Conservation (phyloP, 2,329 filamentous ascomycete species). For the Cadophora malorum region DNA sequence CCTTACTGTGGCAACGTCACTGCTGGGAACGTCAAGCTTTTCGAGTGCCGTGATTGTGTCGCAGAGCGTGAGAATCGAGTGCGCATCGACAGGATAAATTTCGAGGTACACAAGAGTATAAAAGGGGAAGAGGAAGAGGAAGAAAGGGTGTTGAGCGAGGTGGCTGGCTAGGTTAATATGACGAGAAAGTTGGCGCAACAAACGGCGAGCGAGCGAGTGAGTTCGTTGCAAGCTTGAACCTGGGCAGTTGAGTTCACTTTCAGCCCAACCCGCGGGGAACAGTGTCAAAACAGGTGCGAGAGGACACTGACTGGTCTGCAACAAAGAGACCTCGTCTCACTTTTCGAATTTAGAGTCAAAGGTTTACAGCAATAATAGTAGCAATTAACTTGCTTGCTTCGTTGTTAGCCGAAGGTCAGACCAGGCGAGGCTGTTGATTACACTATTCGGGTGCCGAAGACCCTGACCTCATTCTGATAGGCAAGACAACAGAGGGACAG, state of each 20-base stretch:
- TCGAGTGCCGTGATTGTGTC: slow-evolving; percentile 6
- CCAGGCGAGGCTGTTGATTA: slow-evolving; percentile 1
- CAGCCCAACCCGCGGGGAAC: neutral
- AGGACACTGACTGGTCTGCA: neutral
- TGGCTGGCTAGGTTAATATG: neutral
- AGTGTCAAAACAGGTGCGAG: neutral
- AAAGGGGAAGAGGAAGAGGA: neutral
- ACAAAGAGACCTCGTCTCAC: neutral
- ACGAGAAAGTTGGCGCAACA: slow-evolving; percentile 6
- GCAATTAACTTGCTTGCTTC: neutral
- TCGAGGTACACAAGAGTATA: neutral
- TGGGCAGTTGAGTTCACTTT: neutral
- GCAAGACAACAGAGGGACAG: neutral
- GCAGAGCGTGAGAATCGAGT: neutral
- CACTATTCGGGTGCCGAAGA: neutral
- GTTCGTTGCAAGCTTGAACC: neutral
- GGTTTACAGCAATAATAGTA: neutral
- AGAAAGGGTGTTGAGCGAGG: neutral
- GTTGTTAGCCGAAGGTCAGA: neutral
- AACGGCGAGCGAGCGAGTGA: slow-evolving; percentile 6
- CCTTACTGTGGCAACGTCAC: slow-evolving; percentile 12
- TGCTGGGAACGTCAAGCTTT: slow-evolving; percentile 5
- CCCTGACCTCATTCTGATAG: slow-evolving; percentile 1
- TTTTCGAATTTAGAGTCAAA: neutral
- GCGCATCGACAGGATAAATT: neutral